Percentiles rank a stretch among this genome's conserved stretches.
These are phyloP conservation scores for Phytopythium delawarense DNA, from an alignment of 352 stramenopile species.

Conservation along the genomic window DNA sequence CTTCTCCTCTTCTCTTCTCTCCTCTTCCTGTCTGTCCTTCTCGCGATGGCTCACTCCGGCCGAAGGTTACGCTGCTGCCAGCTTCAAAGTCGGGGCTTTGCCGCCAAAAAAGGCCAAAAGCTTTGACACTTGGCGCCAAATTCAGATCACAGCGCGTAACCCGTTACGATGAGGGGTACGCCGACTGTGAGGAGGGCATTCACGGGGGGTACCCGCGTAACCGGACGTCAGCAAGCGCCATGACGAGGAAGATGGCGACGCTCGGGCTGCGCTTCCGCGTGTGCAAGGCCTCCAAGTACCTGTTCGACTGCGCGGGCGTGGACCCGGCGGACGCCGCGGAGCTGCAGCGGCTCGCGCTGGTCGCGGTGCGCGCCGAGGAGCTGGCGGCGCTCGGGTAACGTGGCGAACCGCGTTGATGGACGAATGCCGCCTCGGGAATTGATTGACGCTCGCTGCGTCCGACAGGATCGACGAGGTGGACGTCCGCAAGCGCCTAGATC, in stretches of 20 bases:
- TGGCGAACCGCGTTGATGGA: not conserved
- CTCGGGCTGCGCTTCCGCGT: conserved; percentile 45
- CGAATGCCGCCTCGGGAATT: not conserved
- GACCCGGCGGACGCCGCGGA: conserved; percentile 2
- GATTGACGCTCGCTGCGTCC: not conserved
- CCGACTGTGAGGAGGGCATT: no score
- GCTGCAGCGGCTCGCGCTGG: conserved; percentile 15
- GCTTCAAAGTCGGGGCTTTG: not conserved
- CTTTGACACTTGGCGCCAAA: not conserved
- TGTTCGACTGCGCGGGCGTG: conserved; percentile 53
- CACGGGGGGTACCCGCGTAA: not conserved
- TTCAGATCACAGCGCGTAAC: no score
- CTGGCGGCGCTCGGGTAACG: conserved; percentile 39
- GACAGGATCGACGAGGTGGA: conserved; percentile 36
- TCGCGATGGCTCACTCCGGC: not conserved
- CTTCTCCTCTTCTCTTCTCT: not conserved
- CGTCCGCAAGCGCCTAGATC: conserved; percentile 57
- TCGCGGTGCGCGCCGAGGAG: conserved; percentile 25
- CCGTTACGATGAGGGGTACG: no score
- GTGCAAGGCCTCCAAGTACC: conserved; percentile 61
- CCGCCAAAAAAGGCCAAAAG: not conserved
- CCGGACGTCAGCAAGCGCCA: not conserved
- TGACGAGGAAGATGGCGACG: not conserved
- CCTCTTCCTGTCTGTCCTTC: no score
- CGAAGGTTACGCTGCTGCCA: not conserved